Conservation (phyloP, 306 rosid genomes). For the Dryas alaskensis region DNA sequence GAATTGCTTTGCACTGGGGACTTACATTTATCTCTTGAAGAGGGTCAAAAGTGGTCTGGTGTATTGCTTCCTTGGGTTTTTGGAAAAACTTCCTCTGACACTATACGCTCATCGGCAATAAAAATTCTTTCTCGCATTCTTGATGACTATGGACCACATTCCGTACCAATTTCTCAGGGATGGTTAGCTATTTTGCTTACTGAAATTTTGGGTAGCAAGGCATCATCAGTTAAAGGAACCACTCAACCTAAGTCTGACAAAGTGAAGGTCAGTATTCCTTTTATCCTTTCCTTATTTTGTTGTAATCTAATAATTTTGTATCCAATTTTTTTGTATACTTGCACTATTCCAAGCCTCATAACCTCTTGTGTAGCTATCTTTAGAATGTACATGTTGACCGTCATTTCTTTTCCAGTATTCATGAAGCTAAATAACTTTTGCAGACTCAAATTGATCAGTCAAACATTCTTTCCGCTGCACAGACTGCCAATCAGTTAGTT, state of each 20-base stretch:
- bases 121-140: conserved; percentile 75
- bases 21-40: conserved; percentile 73
- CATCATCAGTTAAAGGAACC: conserved; percentile 55
- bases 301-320: neutral
- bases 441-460: conserved; percentile 85
- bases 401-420: conserved; percentile 1
- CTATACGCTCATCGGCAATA: conserved; percentile 60
- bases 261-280: conserved; percentile 61
- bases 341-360: conserved; percentile 10
- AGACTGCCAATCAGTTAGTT: conserved; percentile 69
- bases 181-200: conserved; percentile 76
- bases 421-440: conserved; percentile 37
- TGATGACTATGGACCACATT: conserved; percentile 68
- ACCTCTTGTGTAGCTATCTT: conserved; percentile 11
- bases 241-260: conserved; percentile 58
- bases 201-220: conserved; percentile 57
- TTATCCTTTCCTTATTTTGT: neutral
- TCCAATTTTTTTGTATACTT: conserved; percentile 16
- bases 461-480: conserved; percentile 69
- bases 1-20: conserved; percentile 67
- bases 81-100: conserved; percentile 64
- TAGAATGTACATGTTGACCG: neutral
- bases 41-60: conserved; percentile 91
- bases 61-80: conserved; percentile 83
- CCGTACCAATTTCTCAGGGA: conserved; percentile 82